Evolutionary conservation across 1,139 yeast genomes (phyloP), one percentile per base, ranked within the genome.

Genomic region (Candida glucosophila): DNA sequence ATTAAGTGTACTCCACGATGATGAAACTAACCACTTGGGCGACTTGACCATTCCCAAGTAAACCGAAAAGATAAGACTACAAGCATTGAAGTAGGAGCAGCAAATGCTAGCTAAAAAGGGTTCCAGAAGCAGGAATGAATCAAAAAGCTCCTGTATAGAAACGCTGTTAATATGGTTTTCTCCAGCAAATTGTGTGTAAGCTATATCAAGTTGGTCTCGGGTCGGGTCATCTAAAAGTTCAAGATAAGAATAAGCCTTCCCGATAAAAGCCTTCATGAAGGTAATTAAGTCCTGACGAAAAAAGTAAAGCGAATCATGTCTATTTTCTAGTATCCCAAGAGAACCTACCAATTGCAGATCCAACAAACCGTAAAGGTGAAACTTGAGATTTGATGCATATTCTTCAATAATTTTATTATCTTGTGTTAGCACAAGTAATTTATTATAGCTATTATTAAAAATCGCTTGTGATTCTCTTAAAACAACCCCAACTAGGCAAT

Each of bases 401-500:
- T 61, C 52, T 5, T 40, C 29, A 4, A 38, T 34, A 3, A 58
- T 30, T 14, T 46, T 49, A 31, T 61, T 61, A n/a, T 45, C 41
- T 5, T 37, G 25, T n/a, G 58, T 50, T 19, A 64, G 40, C 1
- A 62, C 56, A 12, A 45, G 22, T 17, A 55, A 21, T 26, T 55
- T 55, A 36, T 58, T 60, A 28, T 47, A 49, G 29, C 38, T 41
- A 21, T 47, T 55, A 33, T 60, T 54, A 33, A 64, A 64, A 15
- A 41, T 44, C 9, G 65, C 45, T 19, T 38, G 30, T 1, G 60
- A 40, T 15, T 39, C 49, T 23, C 47, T 35, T 2, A 63, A 16
- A 2, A 64, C 67, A 2, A 60, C 33, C 1, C 69, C 70, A 19
- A 57, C 31, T 2, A 26, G 27, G 4, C 34, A 21, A 3, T 27